Base-by-base conservation (phyloP, 805 yeast genomes). In the Tetrapisispora fleetii region DNA sequence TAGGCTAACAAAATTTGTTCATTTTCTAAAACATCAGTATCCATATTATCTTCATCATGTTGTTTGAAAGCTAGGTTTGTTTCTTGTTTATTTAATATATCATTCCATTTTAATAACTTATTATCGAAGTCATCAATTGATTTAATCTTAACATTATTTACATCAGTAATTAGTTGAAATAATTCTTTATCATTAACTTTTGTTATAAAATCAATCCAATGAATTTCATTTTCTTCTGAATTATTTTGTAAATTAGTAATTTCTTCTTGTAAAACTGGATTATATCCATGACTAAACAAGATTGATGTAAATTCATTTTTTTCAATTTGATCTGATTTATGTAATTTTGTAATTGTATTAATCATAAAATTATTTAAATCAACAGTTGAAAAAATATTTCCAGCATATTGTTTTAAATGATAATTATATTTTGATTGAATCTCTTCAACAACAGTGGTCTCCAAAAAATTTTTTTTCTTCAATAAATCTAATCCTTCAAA, bases 1-100 rank as follows among this genome's bases (percentile, higher is more conserved):
- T 76, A 91, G 0, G 96, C 85, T 49, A 79, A 69, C 40, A 89
- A 66, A 53, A 91, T 80, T 58, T 89, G 86, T 51, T 82, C 76
- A 54, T 82, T 79, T 63, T 87, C 88, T 41, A 41, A 32, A 7
- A 28, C 28, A 9, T 41, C 44, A 18, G 44, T 41, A 43, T 77
- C 77, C 38, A 37, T 78, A 45, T 77, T 80, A 41, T 73, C 77
- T 48, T 76, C 83, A 21, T 60, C 65, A 37, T 65, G 70, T 43
- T 73, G 76, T 16, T 69, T 75, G 47, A 60, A 62, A 44, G 63
- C 67, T 52, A 78, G 75, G 27, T 47, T 46, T 21, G 43, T 46
- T 47, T 69, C 69, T 57, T 86, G 91, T 32, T 75, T 64, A 36
- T 77, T 82, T 49, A 81, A 71, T 0, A 85, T 78, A 44, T 81